phyloP scores from a whole-genome alignment of 345 rosid species.

The Melastoma malabathricum region DNA sequence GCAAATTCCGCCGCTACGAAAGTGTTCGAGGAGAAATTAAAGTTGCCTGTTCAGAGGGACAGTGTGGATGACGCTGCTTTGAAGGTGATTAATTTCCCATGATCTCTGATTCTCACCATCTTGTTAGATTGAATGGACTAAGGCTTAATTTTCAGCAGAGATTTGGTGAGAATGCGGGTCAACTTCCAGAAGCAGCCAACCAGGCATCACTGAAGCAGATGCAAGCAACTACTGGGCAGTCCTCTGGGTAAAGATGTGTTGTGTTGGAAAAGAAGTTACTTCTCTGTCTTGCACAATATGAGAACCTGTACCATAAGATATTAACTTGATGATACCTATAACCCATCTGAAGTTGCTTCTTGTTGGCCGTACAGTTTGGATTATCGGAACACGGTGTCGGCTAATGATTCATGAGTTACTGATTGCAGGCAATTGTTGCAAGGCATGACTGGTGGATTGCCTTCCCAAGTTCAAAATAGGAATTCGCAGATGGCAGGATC shows the following conservation, averaged over 20 bases:
- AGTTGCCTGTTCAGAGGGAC: slow-evolving; percentile 75
- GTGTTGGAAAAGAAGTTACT: too few species aligned
- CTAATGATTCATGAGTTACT: not conserved
- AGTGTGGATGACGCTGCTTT: slow-evolving; percentile 67
- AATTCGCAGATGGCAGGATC: slow-evolving; percentile 76
- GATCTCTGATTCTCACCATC: too few species aligned
- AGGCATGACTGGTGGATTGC: slow-evolving; percentile 67
- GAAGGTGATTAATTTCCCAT: slow-evolving; percentile 32
- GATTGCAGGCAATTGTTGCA: slow-evolving; percentile 87
- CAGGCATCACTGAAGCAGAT: slow-evolving; percentile 80
- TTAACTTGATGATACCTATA: too few species aligned
- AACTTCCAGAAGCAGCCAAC: slow-evolving; percentile 62
- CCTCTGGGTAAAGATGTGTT: slow-evolving; percentile 51
- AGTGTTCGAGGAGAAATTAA: slow-evolving; percentile 76
- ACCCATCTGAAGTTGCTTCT: too few species aligned
- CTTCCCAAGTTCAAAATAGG: slow-evolving; percentile 82
- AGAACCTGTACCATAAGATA: too few species aligned
- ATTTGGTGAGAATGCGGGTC: slow-evolving; percentile 76
- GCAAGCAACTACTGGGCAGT: slow-evolving; percentile 60
- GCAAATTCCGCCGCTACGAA: slow-evolving; percentile 71
- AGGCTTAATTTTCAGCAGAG: slow-evolving; percentile 39
- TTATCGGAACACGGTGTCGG: too few species aligned
- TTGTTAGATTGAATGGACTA: too few species aligned
- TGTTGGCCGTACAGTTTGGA: too few species aligned
- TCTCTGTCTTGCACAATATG: too few species aligned